Conservation (phyloP, 805 yeast genomes). For the Ogataea pini region DNA sequence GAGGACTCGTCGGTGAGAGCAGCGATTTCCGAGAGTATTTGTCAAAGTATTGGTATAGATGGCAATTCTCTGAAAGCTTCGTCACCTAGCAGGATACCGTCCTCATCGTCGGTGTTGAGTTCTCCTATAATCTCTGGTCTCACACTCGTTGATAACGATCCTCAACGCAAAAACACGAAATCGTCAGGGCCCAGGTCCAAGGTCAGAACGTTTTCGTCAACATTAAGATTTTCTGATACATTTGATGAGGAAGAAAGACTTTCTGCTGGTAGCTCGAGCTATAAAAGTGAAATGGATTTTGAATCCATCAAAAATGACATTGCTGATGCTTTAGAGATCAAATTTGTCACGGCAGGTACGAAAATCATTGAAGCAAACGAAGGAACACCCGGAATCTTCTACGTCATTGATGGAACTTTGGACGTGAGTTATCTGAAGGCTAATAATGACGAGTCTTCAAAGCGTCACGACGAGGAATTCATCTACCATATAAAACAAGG, state of each 20-base stretch:
- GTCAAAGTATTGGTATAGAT: constrained; percentile 65
- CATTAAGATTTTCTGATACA: not conserved
- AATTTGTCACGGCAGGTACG: constrained; percentile 52
- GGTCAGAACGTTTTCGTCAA: constrained; percentile 28
- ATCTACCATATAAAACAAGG: constrained; percentile 69
- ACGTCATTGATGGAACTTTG: constrained; percentile 75
- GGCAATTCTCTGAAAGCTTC: constrained; percentile 26
- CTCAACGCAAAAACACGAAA: not conserved
- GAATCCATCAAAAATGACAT: constrained; percentile 57
- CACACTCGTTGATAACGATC: constrained; percentile 12
- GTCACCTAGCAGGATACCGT: constrained; percentile 15
- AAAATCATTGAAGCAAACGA: constrained; percentile 64
- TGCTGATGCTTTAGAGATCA: constrained; percentile 58
- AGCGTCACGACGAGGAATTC: constrained; percentile 35
- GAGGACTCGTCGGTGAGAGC: constrained; percentile 64
- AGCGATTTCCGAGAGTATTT: constrained; percentile 71
- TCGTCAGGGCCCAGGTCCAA: not conserved
- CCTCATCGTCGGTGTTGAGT: constrained; percentile 23
- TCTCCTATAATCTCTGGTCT: constrained; percentile 26
- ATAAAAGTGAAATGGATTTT: constrained; percentile 39
- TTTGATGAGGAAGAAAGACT: constrained; percentile 8
- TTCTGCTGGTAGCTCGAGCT: constrained; percentile 20
- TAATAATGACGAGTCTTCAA: constrained; percentile 20
- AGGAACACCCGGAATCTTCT: constrained; percentile 72
- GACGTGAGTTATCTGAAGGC: constrained; percentile 56